These are phyloP conservation scores for Yamadazyma sp. DNA, from an alignment of 805 yeast genomes.

Conservation along the genomic window DNA sequence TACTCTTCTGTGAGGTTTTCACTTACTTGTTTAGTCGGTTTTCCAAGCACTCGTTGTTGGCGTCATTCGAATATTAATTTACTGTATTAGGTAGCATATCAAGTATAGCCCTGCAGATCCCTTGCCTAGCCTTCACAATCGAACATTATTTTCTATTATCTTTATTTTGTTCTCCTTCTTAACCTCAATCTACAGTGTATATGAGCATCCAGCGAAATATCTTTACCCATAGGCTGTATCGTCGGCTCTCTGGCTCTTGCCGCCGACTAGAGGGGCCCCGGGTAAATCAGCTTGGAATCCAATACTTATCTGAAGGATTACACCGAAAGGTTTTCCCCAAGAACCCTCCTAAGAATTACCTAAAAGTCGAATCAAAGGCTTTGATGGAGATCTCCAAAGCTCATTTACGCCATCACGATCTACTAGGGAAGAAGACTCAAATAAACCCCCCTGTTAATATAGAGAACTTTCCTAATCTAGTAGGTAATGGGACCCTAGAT, in stretches of 20 bases:
- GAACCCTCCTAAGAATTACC: conserved; percentile 25
- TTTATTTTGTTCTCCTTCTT: too few relatives aligned
- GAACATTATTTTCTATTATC: too few relatives aligned
- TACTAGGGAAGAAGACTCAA: conserved; percentile 75
- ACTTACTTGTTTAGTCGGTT: conserved; percentile 2
- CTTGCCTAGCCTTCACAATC: background rate
- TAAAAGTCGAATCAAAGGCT: conserved; percentile 30
- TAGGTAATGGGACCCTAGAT: conserved; percentile 68
- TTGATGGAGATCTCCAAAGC: conserved; percentile 53
- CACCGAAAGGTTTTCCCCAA: conserved; percentile 63
- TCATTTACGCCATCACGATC: conserved; percentile 59
- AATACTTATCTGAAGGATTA: conserved; percentile 60
- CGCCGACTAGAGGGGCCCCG: conserved; percentile 26
- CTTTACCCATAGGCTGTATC: too few relatives aligned
- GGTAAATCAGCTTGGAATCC: conserved; percentile 77
- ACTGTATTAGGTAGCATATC: background rate
- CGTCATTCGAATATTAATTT: conserved; percentile 1
- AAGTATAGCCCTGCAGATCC: too few relatives aligned
- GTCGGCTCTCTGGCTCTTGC: too few relatives aligned
- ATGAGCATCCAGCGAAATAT: too few relatives aligned
- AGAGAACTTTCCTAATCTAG: conserved; percentile 65
- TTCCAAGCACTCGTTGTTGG: background rate
- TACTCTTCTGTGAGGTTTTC: too few relatives aligned
- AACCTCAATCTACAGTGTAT: too few relatives aligned
- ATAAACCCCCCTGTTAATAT: conserved; percentile 55